Conservation (phyloP, 768 basidiomycete species). For the Boletus sp. region DNA sequence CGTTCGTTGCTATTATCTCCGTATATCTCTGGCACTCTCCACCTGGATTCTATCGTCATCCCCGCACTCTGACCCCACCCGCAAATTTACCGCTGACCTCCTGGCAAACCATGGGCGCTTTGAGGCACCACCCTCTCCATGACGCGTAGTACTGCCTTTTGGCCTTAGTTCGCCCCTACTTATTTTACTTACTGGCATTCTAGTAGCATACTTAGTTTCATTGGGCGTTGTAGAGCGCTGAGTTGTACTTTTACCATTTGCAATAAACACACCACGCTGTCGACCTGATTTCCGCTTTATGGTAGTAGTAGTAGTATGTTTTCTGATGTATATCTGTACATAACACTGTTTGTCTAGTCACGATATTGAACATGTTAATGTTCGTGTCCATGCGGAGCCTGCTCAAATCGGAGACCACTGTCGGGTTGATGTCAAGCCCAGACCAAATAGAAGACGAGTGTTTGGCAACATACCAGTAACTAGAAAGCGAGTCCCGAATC, state of each 20-base stretch:
- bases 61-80: conserved; percentile 16
- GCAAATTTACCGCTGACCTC: conserved; percentile 16
- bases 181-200: conserved; percentile 32
- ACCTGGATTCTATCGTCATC: conserved; percentile 24
- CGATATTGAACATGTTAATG: conserved; percentile 23
- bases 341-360: neutral
- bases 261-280: conserved; percentile 23
- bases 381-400: conserved; percentile 65
- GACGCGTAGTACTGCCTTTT: conserved; percentile 19
- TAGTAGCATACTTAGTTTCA: conserved; percentile 33
- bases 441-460: neutral
- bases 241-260: conserved; percentile 33
- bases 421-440: conserved; percentile 4
- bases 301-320: conserved; percentile 8
- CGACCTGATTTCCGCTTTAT: conserved; percentile 8
- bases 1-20: conserved; percentile 32
- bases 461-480: conserved; percentile 46
- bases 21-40: conserved; percentile 24
- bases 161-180: conserved; percentile 22
- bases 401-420: conserved; percentile 90
- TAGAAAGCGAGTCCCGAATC: conserved; percentile 20
- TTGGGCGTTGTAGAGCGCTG: conserved; percentile 32
- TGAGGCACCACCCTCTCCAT: neutral
- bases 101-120: conserved; percentile 11
- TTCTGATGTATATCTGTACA: conserved; percentile 15